Evolutionary conservation across 441 rosid genomes (phyloP).

Genomic region (Pelargonium myrrhifolium): DNA sequence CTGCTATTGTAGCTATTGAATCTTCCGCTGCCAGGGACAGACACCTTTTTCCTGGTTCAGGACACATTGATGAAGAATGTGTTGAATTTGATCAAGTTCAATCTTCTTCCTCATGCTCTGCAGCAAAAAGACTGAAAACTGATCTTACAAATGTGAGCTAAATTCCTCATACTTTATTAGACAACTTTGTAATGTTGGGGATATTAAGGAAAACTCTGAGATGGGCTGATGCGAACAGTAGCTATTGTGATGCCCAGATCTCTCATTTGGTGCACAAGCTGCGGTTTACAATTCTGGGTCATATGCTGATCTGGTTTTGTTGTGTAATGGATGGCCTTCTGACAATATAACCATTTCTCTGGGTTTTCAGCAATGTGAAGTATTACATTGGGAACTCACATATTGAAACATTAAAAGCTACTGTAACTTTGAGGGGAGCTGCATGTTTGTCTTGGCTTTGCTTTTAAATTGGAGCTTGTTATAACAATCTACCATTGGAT

Average conservation of each 20-base stretch:
- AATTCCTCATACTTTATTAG: background rate
- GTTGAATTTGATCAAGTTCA: conserved; percentile 23
- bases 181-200: background rate
- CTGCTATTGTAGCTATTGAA: conserved; percentile 77
- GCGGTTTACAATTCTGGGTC: too few relatives aligned
- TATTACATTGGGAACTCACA: background rate
- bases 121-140: conserved; percentile 54
- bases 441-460: background rate
- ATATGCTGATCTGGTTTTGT: too few relatives aligned
- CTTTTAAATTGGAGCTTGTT: background rate
- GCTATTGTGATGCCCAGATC: too few relatives aligned
- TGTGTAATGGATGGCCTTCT: too few relatives aligned
- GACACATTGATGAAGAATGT: conserved; percentile 22
- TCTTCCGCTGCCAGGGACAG: conserved; percentile 77
- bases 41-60: conserved; percentile 39
- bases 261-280: too few relatives aligned
- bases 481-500: conserved; percentile 4
- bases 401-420: too few relatives aligned
- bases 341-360: background rate
- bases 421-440: too few relatives aligned
- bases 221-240: too few relatives aligned
- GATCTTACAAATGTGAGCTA: conserved; percentile 32
- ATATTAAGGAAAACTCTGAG: too few relatives aligned
- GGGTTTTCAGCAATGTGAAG: background rate
- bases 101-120: conserved; percentile 26